Evolutionary conservation across 176 grass and related monocot species (phyloP).

Genomic region (Carex pumila): DNA sequence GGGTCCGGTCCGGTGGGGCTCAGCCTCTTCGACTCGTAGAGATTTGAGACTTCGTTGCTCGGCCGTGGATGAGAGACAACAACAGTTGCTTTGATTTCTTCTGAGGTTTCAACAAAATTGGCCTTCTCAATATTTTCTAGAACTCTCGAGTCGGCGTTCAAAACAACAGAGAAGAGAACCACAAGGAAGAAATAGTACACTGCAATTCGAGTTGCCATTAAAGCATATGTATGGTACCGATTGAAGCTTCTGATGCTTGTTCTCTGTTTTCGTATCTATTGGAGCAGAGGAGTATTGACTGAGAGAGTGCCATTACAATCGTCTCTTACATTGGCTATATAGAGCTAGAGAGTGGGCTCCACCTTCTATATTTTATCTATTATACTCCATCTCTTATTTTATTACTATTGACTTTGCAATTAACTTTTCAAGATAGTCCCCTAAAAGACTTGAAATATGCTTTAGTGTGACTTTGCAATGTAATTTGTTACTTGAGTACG

Average conservation of each 20-base stretch:
- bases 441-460: neutral
- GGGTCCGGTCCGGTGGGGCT: conserved; percentile 75
- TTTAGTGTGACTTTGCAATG: too few relatives aligned
- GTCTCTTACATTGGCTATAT: neutral
- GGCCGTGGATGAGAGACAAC: neutral
- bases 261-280: neutral
- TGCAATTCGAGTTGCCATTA: conserved; percentile 23
- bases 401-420: neutral
- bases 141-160: conserved; percentile 19
- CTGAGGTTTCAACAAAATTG: neutral
- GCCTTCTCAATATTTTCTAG: conserved; percentile 16
- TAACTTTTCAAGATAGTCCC: neutral
- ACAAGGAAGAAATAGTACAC: conserved; percentile 19
- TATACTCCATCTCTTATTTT: neutral
- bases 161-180: conserved; percentile 29
- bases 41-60: neutral
- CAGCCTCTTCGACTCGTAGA: conserved; percentile 47
- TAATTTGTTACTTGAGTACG: too few relatives aligned
- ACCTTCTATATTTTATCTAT: neutral
- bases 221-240: neutral
- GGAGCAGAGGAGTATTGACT: neutral
- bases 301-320: conserved; percentile 1
- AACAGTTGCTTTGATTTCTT: neutral
- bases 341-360: neutral
- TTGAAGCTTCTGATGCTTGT: neutral